phyloP scores from a whole-genome alignment of 169 alveolate species.

The Perkinsus marinus region DNA sequence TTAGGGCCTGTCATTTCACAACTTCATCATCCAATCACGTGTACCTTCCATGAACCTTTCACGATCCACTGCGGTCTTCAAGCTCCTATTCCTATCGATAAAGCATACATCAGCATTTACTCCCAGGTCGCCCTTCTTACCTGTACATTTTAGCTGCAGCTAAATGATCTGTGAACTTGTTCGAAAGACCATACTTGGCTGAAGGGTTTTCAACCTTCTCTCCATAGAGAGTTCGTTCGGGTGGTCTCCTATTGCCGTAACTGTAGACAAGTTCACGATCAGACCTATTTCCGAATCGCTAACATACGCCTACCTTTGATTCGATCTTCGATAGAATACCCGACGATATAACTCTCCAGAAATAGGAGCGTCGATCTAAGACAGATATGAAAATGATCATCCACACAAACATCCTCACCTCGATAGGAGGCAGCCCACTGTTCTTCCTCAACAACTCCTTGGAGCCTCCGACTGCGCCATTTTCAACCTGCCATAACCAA shows the following conservation, averaged over 20 bases:
- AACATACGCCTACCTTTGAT: not conserved
- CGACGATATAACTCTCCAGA: not conserved
- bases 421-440: not conserved
- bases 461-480: not conserved
- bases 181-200: not conserved
- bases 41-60: not conserved
- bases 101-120: not conserved
- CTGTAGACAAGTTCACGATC: not conserved
- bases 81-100: not conserved
- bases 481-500: not conserved
- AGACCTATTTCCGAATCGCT: not conserved
- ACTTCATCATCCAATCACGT: not conserved
- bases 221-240: not conserved
- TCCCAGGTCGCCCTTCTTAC: not conserved
- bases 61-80: not conserved
- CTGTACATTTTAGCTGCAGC: not conserved
- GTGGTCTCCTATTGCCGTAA: not conserved
- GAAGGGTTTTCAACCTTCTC: not conserved
- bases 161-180: not conserved
- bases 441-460: not conserved
- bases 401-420: not conserved
- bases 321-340: not conserved
- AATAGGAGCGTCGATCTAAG: not conserved
- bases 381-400: not conserved
- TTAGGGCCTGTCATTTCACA: not conserved